Conservation (phyloP, 2,329 filamentous ascomycete species). For the Boeremia lycopersici region DNA sequence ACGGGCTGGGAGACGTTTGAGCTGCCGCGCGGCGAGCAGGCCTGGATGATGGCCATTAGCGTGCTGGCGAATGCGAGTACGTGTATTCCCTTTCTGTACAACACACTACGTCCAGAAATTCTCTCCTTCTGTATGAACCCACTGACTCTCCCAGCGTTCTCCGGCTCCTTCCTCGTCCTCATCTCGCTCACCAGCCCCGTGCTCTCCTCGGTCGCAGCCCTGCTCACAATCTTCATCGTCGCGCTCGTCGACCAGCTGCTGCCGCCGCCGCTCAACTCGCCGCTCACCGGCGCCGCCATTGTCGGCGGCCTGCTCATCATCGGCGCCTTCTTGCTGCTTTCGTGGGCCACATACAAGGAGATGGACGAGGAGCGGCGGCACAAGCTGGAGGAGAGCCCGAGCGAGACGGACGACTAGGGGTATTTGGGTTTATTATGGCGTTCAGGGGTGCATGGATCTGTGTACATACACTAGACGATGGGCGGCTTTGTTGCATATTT, state of each 20-base stretch:
- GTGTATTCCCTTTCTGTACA: too few species aligned
- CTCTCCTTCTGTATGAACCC: too few species aligned
- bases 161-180: conserved; percentile 88
- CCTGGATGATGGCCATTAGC: conserved; percentile 78
- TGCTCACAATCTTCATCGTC: conserved; percentile 96
- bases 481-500: too few species aligned
- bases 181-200: conserved; percentile 94
- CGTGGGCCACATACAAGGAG: conserved; percentile 90
- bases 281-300: conserved; percentile 76
- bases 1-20: conserved; percentile 82
- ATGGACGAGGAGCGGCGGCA: conserved; percentile 82
- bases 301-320: conserved; percentile 87
- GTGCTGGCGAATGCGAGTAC: conserved; percentile 82
- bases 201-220: conserved; percentile 85
- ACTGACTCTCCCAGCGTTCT: conserved; percentile 66
- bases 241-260: conserved; percentile 88
- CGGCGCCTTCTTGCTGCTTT: conserved; percentile 82
- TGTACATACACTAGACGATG: too few species aligned
- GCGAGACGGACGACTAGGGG: conserved; percentile 50
- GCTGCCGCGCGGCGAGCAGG: conserved; percentile 77
- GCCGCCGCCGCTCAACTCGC: conserved; percentile 70
- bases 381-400: conserved; percentile 54
- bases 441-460: too few species aligned
- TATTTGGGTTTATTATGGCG: background rate
- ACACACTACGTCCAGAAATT: too few species aligned